Conservation (phyloP, 495 filamentous ascomycete species). For the Neurospora cerealis region DNA sequence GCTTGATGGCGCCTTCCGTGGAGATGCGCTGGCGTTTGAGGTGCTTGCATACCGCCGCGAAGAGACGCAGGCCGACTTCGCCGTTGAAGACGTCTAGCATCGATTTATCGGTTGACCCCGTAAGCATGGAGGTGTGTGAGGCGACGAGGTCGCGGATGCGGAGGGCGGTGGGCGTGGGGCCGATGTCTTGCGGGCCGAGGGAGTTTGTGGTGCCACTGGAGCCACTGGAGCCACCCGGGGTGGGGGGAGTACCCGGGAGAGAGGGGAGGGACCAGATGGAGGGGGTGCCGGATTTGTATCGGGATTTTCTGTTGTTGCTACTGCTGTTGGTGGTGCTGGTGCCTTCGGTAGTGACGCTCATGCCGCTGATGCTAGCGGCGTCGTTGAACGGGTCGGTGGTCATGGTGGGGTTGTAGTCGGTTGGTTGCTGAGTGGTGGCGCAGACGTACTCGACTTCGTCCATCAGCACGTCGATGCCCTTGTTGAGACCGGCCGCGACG, state of each 20-base stretch:
- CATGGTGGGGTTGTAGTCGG: constrained; percentile 73
- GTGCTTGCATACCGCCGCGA: constrained; percentile 88
- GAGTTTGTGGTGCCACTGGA: background rate
- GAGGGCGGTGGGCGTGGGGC: constrained; percentile 65
- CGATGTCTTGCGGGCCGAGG: constrained; percentile 48
- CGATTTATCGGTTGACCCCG: constrained; percentile 89
- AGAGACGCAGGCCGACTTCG: constrained; percentile 89
- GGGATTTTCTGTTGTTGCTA: constrained; percentile 3
- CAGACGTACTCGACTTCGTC: constrained; percentile 94
- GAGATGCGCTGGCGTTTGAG: constrained; percentile 90
- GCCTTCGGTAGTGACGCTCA: background rate
- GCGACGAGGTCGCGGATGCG: constrained; percentile 76
- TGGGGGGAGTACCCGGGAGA: background rate
- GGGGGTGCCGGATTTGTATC: background rate
- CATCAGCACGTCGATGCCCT: constrained; percentile 97
- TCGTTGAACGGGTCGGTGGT: constrained; percentile 30
- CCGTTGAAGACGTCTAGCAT: constrained; percentile 98
- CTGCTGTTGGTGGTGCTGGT: background rate
- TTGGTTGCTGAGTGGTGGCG: constrained; percentile 75
- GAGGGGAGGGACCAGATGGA: background rate
- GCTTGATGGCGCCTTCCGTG: constrained; percentile 78
- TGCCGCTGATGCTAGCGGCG: constrained; percentile 4
- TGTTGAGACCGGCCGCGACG: constrained; percentile 90
- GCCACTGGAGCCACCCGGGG: background rate
- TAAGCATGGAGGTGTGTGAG: constrained; percentile 82